phyloP scores from a whole-genome alignment of 805 yeast genomes.

The Nakazawaea ambrosiae region DNA sequence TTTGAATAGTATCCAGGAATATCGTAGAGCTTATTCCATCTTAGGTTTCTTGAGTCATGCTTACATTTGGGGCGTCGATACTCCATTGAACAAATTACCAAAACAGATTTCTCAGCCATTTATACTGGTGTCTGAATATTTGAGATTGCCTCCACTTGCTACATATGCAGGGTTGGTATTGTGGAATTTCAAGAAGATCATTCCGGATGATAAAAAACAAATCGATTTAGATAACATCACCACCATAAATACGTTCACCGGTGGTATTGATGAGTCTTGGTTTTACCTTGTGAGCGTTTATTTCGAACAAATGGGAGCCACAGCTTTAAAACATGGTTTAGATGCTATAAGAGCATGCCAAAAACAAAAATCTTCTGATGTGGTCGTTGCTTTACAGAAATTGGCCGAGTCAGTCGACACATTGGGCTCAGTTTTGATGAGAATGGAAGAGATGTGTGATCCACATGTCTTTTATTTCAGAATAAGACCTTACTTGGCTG shows the following conservation, averaged over 20 bases:
- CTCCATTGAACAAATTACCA: constrained; percentile 60
- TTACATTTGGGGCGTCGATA: constrained; percentile 77
- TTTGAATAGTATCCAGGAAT: constrained; percentile 39
- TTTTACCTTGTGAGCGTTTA: constrained; percentile 83
- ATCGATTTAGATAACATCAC: constrained; percentile 65
- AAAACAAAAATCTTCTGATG: constrained; percentile 31
- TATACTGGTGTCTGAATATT: constrained; percentile 43
- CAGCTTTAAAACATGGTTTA: constrained; percentile 58
- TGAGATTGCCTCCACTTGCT: constrained; percentile 79
- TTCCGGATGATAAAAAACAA: constrained; percentile 32
- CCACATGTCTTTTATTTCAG: constrained; percentile 87
- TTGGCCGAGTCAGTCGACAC: constrained; percentile 72
- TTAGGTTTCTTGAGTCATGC: constrained; percentile 81
- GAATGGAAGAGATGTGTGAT: constrained; percentile 91
- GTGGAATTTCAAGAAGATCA: constrained; percentile 75
- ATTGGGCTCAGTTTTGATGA: constrained; percentile 65
- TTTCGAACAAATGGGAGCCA: constrained; percentile 78
- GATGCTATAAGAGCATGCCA: constrained; percentile 56
- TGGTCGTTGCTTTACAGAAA: constrained; percentile 43
- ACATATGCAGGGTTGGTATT: constrained; percentile 83
- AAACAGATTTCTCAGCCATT: constrained; percentile 65
- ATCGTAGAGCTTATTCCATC: constrained; percentile 75
- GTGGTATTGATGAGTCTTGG: constrained; percentile 90
- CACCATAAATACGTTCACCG: constrained; percentile 80
- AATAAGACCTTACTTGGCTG: constrained; percentile 85